phyloP scores from a whole-genome alignment of 805 yeast species.

The Starmerella sp. region DNA sequence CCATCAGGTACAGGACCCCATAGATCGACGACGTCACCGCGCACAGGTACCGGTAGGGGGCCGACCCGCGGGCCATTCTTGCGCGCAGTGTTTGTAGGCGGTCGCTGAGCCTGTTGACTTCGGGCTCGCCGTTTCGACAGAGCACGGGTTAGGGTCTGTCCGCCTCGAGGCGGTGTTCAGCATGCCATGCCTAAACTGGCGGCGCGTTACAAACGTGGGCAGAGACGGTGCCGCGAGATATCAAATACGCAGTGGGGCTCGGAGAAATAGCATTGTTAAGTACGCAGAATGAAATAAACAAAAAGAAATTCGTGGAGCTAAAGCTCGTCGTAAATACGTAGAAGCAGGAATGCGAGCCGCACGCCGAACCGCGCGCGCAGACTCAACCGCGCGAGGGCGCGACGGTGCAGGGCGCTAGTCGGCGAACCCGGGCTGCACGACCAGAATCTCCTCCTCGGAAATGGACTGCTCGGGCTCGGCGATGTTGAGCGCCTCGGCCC shows the following conservation, averaged over 20 bases:
- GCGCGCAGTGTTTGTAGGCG: background rate
- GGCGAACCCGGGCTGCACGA: background rate
- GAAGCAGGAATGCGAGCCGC: no score
- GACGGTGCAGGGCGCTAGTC: no score
- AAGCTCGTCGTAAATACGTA: no score
- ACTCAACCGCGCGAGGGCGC: no score
- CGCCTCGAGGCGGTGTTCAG: background rate
- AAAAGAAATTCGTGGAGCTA: no score
- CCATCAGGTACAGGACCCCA: slow-evolving; percentile 20
- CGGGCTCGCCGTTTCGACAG: background rate
- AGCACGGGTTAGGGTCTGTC: background rate
- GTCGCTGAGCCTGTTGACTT: background rate
- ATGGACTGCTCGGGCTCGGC: background rate
- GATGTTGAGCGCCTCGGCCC: slow-evolving; percentile 7
- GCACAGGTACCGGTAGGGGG: background rate
- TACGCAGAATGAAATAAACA: no score
- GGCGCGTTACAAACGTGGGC: background rate
- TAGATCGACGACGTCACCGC: slow-evolving; percentile 22
- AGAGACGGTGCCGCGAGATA: no score
- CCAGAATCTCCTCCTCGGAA: background rate
- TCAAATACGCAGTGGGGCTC: no score
- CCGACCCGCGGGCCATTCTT: slow-evolving; percentile 1
- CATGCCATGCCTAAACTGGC: background rate
- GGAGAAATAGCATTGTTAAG: no score
- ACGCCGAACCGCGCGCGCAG: no score